Percentiles rank a stretch among this genome's conserved stretches.
phyloP scores from a whole-genome alignment of 2,329 filamentous ascomycete genomes.

The Aureobasidium sp. region DNA sequence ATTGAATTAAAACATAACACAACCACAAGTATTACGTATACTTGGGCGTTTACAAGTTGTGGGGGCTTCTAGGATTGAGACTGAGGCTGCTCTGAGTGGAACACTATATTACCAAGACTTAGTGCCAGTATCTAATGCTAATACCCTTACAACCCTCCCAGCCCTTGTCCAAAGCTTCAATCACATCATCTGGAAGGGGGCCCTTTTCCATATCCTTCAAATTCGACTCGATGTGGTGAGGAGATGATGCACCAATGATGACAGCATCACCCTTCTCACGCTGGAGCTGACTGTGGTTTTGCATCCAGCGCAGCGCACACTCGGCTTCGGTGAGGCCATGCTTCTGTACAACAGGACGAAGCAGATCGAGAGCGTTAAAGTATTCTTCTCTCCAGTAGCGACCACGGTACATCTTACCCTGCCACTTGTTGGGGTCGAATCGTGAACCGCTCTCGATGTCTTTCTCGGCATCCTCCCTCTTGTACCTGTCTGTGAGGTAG shows the following conservation, averaged over 20 bases:
- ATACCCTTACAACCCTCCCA: conserved; percentile 28
- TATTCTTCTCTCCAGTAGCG: conserved; percentile 36
- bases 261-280: conserved; percentile 29
- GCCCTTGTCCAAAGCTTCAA: conserved; percentile 30
- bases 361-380: conserved; percentile 35
- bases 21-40: not conserved
- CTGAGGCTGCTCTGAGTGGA: not conserved
- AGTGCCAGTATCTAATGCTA: conserved; percentile 29
- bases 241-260: conserved; percentile 31
- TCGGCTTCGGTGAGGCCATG: conserved; percentile 35
- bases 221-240: conserved; percentile 32
- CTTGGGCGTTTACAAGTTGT: not conserved
- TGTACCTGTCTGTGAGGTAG: conserved; percentile 35
- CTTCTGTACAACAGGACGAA: conserved; percentile 30
- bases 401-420: conserved; percentile 29
- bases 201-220: conserved; percentile 32
- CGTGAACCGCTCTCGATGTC: conserved; percentile 29
- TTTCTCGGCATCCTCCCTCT: conserved; percentile 27
- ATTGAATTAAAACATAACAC: no score
- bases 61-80: not conserved
- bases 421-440: conserved; percentile 33
- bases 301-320: conserved; percentile 38
- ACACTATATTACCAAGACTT: not conserved
- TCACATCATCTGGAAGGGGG: conserved; percentile 32
- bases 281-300: conserved; percentile 34